Percentiles rank a stretch among this genome's conserved stretches.
These are phyloP conservation scores for Coffea eugenioides DNA, from an alignment of 257 asterid species.

Conservation along the genomic window DNA sequence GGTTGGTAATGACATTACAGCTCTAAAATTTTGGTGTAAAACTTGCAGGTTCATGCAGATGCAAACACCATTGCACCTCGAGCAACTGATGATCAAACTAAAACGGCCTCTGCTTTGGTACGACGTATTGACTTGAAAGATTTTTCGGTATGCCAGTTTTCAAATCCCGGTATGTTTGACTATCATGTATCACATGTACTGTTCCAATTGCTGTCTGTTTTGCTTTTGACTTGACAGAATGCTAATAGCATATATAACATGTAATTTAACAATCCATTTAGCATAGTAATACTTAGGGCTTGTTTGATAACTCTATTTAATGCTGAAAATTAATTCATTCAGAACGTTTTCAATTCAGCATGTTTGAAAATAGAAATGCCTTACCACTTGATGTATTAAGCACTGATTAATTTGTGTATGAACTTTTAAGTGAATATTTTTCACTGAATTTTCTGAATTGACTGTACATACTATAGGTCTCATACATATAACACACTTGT, in stretches of 20 bases:
- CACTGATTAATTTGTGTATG: too few relatives aligned
- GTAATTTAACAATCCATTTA: not conserved
- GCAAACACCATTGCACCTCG: slow-evolving; percentile 41
- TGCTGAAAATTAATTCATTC: too few relatives aligned
- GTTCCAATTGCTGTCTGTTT: not conserved
- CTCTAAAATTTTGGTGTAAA: slow-evolving; percentile 13
- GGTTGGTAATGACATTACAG: slow-evolving; percentile 14
- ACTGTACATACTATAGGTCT: too few relatives aligned
- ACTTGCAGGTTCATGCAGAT: slow-evolving; percentile 61
- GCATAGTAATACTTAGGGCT: too few relatives aligned
- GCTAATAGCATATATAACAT: not conserved
- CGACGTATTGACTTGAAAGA: slow-evolving; percentile 78
- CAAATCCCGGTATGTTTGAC: slow-evolving; percentile 69
- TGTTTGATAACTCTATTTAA: too few relatives aligned
- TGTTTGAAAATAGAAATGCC: too few relatives aligned
- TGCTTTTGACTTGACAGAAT: not conserved
- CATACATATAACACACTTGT: too few relatives aligned
- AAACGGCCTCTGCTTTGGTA: slow-evolving; percentile 62
- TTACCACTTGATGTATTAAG: too few relatives aligned
- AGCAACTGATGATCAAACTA: slow-evolving; percentile 82
- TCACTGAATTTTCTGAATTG: too few relatives aligned
- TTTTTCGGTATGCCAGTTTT: slow-evolving; percentile 93
- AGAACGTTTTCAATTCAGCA: too few relatives aligned
- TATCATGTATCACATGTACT: not conserved
- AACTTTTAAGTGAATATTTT: too few relatives aligned